Evolutionary conservation across 352 stramenopile species (phyloP), one percentile per base, ranked within the genome.

Genomic region (Pythium aphanidermatum): DNA sequence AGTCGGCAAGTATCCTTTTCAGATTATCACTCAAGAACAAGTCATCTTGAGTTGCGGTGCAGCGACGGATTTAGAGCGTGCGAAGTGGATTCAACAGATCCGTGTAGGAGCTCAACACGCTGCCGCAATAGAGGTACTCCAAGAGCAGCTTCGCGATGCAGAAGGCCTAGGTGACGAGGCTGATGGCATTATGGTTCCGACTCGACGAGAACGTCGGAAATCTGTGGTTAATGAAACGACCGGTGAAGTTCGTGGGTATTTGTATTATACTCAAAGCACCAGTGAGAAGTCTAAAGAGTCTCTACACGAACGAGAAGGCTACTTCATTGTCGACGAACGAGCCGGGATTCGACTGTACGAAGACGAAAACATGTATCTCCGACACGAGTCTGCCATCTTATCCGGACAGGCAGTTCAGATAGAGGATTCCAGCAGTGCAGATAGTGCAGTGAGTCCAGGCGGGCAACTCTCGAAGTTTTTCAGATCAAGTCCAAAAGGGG

Each of bases 81-180:
- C 72, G 6, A 74, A 68, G 21, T 87, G 74, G 74, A 83, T 87
- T 36, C 70, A 77, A 16, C 74, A 83, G 20, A 69, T 84, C 29
- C 71, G 74, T 13, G n/a, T 58, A 0, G 70, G 71, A 11, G 72
- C 62, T 0, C 70, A 85, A 38, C 68, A 77, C 19, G 70, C 58
- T 0, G 55, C 54, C 16, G 74, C 74, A 3, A 48, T 83, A 8
- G 70, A 83, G 31, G 69, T 84, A 61, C 46, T 87, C 1, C 59
- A 72, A 23, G 65, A 80, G 0, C 72, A 87, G 34, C 49, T 70
- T 5, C 21, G 17, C 2, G 25, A 53, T 14, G 31, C 34, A 8
- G 5, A 21, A 1, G 10, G 16, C 23, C 23, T 13, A 8, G n/a
- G 2, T 5, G 32, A 34, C 23, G 45, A 53, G n/a, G 21, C 14